Evolutionary conservation across 148 eudicot species (phyloP), one percentile per base, ranked within the genome.

Genomic region (Silene uniflora): DNA sequence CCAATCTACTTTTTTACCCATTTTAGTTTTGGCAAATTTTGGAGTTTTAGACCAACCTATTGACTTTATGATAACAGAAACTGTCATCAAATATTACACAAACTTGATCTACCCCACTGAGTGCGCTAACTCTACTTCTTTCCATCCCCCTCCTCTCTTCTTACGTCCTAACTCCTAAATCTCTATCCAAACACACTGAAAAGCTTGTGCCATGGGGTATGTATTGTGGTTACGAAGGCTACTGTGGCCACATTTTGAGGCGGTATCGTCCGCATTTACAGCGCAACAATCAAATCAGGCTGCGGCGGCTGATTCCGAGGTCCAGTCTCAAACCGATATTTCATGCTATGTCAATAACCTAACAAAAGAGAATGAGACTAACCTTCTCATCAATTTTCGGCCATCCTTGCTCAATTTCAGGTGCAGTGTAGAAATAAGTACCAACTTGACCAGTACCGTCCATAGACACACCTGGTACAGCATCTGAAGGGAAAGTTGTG

Each of bases 341-440:
- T 13, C 13, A 67, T 17, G 21, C 60, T 56, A 67, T 21, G 44
- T 10, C 21, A 64, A 24, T 18, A 55, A 67, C 23, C 29, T 19
- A 25, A 42, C 52, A 29, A 66, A 65, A 72, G 62, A 18, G n/a
- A 58, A 58, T 21, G 67, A 71, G 44, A 47, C 77, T 61, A 46
- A 94, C 98, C 93, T 92, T 92, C 81, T 95, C 99, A 80, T 95
- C 89, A 70, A 95, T 92, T 86, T 92, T 95, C 27, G 97, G 92
- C 99, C 97, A 92, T 54, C 96, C 92, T 83, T 92, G 96, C 85
- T 95, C 97, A 81, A 95, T 92, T 86, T 92, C 97, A 61, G 99
- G 99, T 62, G 99, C 97, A 77, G 97, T 95, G 67, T 95, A 95
- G 80, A 92, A 92, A 81, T 92, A 92, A 22, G 97, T 95, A 63